Base-by-base conservation (phyloP, 441 rosid species). In the Breynia disticha region DNA sequence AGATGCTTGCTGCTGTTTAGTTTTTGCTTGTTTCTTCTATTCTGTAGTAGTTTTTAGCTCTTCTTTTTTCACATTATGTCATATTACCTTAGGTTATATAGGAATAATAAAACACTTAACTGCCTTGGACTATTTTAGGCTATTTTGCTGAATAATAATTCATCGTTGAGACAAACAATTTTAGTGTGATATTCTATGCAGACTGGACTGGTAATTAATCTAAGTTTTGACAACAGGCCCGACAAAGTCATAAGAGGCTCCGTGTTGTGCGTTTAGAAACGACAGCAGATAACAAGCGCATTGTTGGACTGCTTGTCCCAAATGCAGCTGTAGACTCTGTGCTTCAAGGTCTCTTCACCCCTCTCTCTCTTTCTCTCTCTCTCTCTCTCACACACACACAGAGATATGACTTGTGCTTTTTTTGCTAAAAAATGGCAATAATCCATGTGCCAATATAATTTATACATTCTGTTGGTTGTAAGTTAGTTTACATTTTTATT, bases 281-380 rank as follows among this genome's bases (percentile, higher is more conserved):
- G 24, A 87, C 95, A 16, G 60, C 75, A 16, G 95, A 86, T 69
- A 81, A 66, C 60, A 78, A 70, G 74, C 78, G 95, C 28, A 88
- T 84, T 56, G 97, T 88, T 57, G 97, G 97, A 44, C 86, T 86
- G 58, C 81, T 78, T 58, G 81, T 88, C 60, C 98, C 97, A 19
- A 93, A 84, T 74, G 90, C 91, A 43, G 97, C 97, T n/a, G 95
- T 88, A 28, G 95, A 84, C 66, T 67, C 84, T 19, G 98, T 93
- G 21, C 86, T 93, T 48, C 89, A 88, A 86, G 98, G 98, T 93
- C 41, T 73, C 41, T 45, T 20, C 43, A 59, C 65, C 71, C 54
- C 61, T 42, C 65, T 47, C 56, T 13, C 65, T 20, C 56, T 3
- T 39, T 16, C 37, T 3, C 18, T 18, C 18, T 13, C 46, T 42